Evolutionary conservation across 2,329 filamentous ascomycete genomes (phyloP), one percentile per base, ranked within the genome.

Genomic region (Apiospora kogelbergensis): DNA sequence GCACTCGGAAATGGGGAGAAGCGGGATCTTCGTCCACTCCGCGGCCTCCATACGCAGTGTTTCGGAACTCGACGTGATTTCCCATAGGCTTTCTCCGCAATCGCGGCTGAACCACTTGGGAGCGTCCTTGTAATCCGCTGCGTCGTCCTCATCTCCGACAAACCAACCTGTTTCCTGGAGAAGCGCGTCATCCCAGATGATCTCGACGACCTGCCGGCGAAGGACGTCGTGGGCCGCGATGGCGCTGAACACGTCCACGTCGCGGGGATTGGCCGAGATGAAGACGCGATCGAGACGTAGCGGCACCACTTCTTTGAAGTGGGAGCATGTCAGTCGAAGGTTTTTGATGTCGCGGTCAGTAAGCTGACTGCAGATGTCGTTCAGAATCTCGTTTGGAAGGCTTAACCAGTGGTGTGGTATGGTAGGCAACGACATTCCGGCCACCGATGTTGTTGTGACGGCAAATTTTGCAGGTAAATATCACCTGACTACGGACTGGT

Each of bases 181-280:
- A 26, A 68, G 46, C 26, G 73, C 73, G 66, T 81, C 79, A 30
- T 83, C 78, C 78, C 78, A 83, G 42, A 85, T 75, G 6, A 84
- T 77, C 68, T 84, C 81, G 3, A 64, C 70, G 9, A 84, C 73
- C 1, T 70, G 46, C 0, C 71, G 63, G 4, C 78, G 76, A 65
- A 80, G 79, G 0, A 53, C 68, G 5, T 79, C 75, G 70, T 83
- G 78, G 11, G 78, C 71, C 10, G 82, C 78, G 65, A 84, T 73
- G 17, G 76, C 73, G 2, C 76, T 73, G 26, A 81, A 77, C 5
- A 81, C 80, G 2, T 77, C 60, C 6, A 84, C 71, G 66, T 84
- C 79, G 26, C 76, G 74, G 4, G 77, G 76, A 65, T 81, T 83
- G 5, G 82, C 76, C 6, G 80, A 82, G 13, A 84, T 71, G 68